Conservation (phyloP, 176 grass and related monocot species). For the Eremochloa ophiuroides region DNA sequence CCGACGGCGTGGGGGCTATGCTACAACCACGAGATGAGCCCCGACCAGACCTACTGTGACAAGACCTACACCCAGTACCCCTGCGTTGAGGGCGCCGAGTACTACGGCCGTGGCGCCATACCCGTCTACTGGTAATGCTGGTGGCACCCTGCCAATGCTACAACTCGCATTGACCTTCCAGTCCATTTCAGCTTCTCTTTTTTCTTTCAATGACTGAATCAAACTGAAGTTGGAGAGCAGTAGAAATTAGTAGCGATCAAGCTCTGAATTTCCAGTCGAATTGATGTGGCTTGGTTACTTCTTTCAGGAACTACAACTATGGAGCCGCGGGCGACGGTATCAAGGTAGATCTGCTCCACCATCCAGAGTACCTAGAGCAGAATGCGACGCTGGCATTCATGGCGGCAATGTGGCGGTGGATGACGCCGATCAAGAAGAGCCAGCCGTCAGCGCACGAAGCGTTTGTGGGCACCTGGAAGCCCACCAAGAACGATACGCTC, state of each 20-base stretch:
- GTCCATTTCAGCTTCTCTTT: background rate
- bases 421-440: constrained; percentile 88
- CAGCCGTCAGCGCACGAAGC: constrained; percentile 85
- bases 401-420: constrained; percentile 93
- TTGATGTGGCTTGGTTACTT: background rate
- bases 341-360: constrained; percentile 59
- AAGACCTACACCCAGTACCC: constrained; percentile 48
- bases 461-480: constrained; percentile 83
- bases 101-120: constrained; percentile 84
- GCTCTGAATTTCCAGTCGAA: background rate
- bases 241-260: background rate
- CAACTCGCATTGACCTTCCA: background rate
- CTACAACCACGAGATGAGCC: constrained; percentile 83
- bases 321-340: constrained; percentile 51
- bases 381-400: constrained; percentile 86
- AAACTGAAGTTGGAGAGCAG: background rate
- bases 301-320: constrained; percentile 86
- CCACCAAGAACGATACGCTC: constrained; percentile 77
- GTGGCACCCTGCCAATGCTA: background rate
- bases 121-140: constrained; percentile 70
- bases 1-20: constrained; percentile 79
- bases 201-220: background rate
- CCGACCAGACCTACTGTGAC: constrained; percentile 62
- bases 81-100: constrained; percentile 68
- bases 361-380: constrained; percentile 91